Evolutionary conservation across 208 protist species (phyloP).

Genomic region (Trypanosoma cruzi): DNA sequence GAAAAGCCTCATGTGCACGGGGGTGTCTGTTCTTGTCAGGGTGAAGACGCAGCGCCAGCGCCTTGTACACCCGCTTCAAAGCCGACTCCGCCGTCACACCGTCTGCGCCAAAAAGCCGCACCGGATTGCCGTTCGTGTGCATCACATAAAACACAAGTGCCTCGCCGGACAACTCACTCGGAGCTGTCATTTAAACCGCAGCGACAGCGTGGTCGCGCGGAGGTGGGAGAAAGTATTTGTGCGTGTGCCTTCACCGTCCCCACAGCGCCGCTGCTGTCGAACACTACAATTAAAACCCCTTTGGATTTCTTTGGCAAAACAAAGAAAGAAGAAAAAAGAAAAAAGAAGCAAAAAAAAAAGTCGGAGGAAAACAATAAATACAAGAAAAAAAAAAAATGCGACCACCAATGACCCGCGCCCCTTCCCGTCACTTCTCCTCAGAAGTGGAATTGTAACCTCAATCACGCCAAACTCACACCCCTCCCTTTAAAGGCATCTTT

Average conservation of each 20-base stretch:
- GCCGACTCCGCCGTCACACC: conserved; percentile 1
- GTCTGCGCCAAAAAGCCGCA: conserved; percentile 19
- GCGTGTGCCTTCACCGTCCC: background rate
- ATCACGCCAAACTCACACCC: background rate
- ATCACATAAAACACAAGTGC: conserved; percentile 30
- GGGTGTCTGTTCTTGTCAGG: conserved; percentile 80
- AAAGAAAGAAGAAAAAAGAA: no score
- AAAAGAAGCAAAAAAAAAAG: no score
- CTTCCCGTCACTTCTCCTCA: background rate
- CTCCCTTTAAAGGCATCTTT: background rate
- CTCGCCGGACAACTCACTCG: conserved; percentile 21
- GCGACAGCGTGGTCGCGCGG: background rate
- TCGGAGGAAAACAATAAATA: background rate
- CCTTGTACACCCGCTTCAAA: conserved; percentile 70
- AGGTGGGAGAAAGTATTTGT: no score
- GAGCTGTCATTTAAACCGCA: conserved; percentile 3
- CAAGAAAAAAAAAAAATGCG: background rate
- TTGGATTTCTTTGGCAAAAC: no score
- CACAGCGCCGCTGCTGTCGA: no score
- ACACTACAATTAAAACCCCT: no score
- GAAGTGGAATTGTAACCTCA: background rate
- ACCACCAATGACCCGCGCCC: background rate
- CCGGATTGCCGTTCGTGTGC: conserved; percentile 9
- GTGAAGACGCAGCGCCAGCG: conserved; percentile 63
- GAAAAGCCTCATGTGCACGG: conserved; percentile 54